Percentiles rank a stretch among this genome's conserved stretches.
Conservation (phyloP, 805 yeast genomes). For the Danielozyma ontarioensis region DNA sequence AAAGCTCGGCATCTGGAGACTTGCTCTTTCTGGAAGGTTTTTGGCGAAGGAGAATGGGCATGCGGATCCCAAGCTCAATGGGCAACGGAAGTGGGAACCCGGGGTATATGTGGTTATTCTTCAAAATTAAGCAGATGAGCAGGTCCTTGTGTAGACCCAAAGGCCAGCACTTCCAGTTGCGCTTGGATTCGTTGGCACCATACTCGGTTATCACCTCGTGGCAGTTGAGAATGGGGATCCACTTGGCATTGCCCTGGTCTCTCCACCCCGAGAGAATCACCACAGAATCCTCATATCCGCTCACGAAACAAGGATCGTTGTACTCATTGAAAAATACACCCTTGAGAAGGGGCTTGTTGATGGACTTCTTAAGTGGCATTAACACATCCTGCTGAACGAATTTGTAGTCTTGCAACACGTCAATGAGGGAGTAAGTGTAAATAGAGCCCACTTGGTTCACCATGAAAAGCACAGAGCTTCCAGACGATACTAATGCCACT, state of each 20-base stretch:
- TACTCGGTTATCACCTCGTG: slow-evolving; percentile 38
- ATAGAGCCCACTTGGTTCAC: slow-evolving; percentile 38
- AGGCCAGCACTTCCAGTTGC: slow-evolving; percentile 79
- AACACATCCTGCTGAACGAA: slow-evolving; percentile 35
- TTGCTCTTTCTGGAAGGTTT: slow-evolving; percentile 15
- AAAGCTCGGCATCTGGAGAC: slow-evolving; percentile 21
- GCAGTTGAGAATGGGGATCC: slow-evolving; percentile 81
- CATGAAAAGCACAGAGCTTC: slow-evolving; percentile 46
- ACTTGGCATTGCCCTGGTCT: slow-evolving; percentile 64
- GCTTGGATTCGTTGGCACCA: slow-evolving; percentile 41
- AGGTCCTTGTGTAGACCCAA: slow-evolving; percentile 69
- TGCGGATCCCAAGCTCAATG: slow-evolving; percentile 62
- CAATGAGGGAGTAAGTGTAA: slow-evolving; percentile 45
- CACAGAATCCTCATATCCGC: slow-evolving; percentile 70
- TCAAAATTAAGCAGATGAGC: slow-evolving; percentile 68
- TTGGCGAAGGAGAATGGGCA: slow-evolving; percentile 48
- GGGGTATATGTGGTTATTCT: slow-evolving; percentile 63
- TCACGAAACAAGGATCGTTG: slow-evolving; percentile 84
- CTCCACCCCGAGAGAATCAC: slow-evolving; percentile 77
- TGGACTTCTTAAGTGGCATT: slow-evolving; percentile 25
- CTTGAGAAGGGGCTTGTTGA: slow-evolving; percentile 36
- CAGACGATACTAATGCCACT: slow-evolving; percentile 63
- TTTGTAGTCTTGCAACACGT: slow-evolving; percentile 37
- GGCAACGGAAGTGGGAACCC: slow-evolving; percentile 82
- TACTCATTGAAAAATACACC: slow-evolving; percentile 80